Base-by-base conservation (phyloP, 352 stramenopile species). In the Globisporangium megalacanthum region DNA sequence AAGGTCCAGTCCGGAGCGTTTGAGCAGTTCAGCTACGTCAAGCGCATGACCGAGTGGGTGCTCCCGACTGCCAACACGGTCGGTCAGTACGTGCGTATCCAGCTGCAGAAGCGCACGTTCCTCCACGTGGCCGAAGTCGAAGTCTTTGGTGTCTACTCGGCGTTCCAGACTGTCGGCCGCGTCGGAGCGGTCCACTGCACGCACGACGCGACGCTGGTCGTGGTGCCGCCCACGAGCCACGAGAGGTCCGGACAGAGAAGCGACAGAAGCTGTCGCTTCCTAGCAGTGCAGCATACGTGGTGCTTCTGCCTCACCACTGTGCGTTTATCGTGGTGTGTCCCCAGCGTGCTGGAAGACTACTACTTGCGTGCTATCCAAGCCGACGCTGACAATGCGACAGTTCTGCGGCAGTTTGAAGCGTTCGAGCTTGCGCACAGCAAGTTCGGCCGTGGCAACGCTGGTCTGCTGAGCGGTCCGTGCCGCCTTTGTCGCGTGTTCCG, bases 81-180 rank as follows among this genome's bases (percentile, higher is more conserved):
- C 6, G 91, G 85, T 5, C 75, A 94, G 66, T 89, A 77, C 52
- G 55, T 89, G 5, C 77, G 81, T n/a, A 69, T 98, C 11, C 94
- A 98, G 61, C 61, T 97, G 5, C 83, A 97, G 64, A 74, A 64
- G 42, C 91, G 75, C 50, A 89, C 92, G 58, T 97, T 96, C 55
- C 65, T 98, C 52, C 89, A 97, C 65, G 71, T 98, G 52, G 88
- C 89, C 25, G 66, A 92, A 62, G 65, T 98, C 17, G 80, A 98
- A 63, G 89, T 98, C 10, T 97, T 96, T 62, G 94, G 92, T 13
- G 89, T 92, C 6, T 92, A 89, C 68, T 89, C 88, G 19, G 73
- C 82, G 6, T 84, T 87, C 60, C 83, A 85, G 48, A 92, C 84
- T 49, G 77, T 97, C 3, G 93, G 91, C 6, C 77, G 78, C 13